A percentile compares a stretch with the other conserved stretches of the same genome.
Evolutionary conservation across 768 basidiomycete species (phyloP).

Genomic region (Roridomyces roridus): DNA sequence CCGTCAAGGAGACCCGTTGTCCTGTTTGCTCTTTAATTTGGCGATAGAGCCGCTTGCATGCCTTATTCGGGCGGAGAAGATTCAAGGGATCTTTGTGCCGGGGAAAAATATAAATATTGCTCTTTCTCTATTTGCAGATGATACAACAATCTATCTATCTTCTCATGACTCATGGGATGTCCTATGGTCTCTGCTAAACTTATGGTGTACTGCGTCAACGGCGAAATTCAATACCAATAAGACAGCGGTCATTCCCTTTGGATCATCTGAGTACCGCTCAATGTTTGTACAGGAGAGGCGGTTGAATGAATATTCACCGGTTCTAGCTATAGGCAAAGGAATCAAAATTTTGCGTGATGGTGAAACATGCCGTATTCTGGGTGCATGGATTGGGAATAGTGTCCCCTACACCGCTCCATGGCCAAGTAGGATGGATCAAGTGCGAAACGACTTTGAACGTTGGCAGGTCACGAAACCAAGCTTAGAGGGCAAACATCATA

Average conservation of each 20-base stretch:
- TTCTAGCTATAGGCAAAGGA: background rate
- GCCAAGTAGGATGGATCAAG: background rate
- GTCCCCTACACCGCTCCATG: background rate
- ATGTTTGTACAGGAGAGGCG: background rate
- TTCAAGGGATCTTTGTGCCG: slow-evolving; percentile 32
- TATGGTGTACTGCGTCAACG: slow-evolving; percentile 45
- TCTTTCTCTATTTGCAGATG: slow-evolving; percentile 45
- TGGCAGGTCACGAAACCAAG: slow-evolving; percentile 9
- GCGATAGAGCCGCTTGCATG: slow-evolving; percentile 46
- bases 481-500: slow-evolving; percentile 22
- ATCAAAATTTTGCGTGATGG: background rate
- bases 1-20: slow-evolving; percentile 43
- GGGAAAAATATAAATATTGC: slow-evolving; percentile 28
- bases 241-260: slow-evolving; percentile 19
- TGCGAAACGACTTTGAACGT: background rate
- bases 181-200: slow-evolving; percentile 33
- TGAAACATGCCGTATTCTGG: background rate
- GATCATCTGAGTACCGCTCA: background rate
- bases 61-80: slow-evolving; percentile 31
- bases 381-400: background rate
- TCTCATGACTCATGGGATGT: slow-evolving; percentile 30
- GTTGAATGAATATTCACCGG: background rate
- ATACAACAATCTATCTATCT: slow-evolving; percentile 43
- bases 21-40: slow-evolving; percentile 44
- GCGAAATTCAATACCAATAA: slow-evolving; percentile 49